Conservation (phyloP, 805 yeast species). For the Maudiozyma saulgeensis region DNA sequence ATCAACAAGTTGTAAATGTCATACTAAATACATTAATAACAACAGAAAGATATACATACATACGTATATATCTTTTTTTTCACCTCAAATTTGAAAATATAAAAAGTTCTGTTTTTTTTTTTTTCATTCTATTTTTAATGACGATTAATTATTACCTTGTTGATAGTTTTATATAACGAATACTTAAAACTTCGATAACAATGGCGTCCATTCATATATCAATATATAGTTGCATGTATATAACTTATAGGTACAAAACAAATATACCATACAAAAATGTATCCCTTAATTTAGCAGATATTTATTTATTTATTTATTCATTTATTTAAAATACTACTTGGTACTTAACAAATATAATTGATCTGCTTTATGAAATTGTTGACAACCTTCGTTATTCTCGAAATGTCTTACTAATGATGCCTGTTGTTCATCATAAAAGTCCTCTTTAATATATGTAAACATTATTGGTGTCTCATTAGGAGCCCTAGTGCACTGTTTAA, state of each 20-base stretch:
- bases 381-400: constrained; percentile 17
- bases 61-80: not conserved
- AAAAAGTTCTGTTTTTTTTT: no score
- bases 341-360: constrained; percentile 7
- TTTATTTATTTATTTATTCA: no score
- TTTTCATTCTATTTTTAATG: no score
- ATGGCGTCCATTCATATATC: no score
- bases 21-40: not conserved
- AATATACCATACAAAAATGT: no score
- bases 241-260: no score
- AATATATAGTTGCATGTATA: no score
- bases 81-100: no score
- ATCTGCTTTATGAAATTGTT: constrained; percentile 14
- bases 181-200: not conserved
- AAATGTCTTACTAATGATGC: constrained; percentile 9
- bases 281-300: not conserved
- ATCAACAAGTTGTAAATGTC: constrained; percentile 39
- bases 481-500: constrained; percentile 16
- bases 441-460: constrained; percentile 20
- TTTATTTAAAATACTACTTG: constrained; percentile 49
- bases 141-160: no score
- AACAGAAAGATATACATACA: not conserved
- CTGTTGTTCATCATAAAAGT: constrained; percentile 12
- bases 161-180: no score
- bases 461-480: constrained; percentile 26